Evolutionary conservation across 1,284 basidiomycete species (phyloP).

Genomic region (Heterobasidion occidentale): DNA sequence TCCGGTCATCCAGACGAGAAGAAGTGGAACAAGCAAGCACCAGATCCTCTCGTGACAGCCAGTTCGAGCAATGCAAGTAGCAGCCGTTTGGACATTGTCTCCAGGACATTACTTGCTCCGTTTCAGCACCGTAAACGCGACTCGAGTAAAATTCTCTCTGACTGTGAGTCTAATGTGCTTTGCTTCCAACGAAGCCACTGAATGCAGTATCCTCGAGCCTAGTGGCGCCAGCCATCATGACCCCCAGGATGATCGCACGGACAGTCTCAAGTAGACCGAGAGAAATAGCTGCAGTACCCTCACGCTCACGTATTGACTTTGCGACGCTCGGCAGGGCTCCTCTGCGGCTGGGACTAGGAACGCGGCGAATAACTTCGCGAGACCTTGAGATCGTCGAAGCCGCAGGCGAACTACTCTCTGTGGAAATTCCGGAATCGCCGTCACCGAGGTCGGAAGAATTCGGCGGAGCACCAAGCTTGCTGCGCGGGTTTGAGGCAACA

Average conservation of each 20-base stretch:
- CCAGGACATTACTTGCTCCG: constrained; percentile 58
- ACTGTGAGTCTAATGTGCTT: constrained; percentile 47
- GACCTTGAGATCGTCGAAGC: constrained; percentile 82
- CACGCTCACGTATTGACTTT: constrained; percentile 50
- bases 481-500: constrained; percentile 87
- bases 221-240: constrained; percentile 92
- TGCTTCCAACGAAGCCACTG: not conserved
- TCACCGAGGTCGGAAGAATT: not conserved
- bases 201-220: constrained; percentile 5
- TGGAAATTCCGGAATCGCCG: constrained; percentile 45
- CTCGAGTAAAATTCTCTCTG: constrained; percentile 60
- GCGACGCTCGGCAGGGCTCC: constrained; percentile 68
- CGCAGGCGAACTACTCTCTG: constrained; percentile 67
- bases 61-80: constrained; percentile 1
- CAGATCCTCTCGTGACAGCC: constrained; percentile 24
- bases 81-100: constrained; percentile 42
- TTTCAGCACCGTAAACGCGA: constrained; percentile 61
- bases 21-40: constrained; percentile 23
- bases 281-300: constrained; percentile 25
- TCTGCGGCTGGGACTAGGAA: constrained; percentile 55
- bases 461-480: constrained; percentile 49
- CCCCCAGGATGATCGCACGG: constrained; percentile 70
- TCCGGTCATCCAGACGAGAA: constrained; percentile 13
- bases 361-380: constrained; percentile 66
- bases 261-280: constrained; percentile 49